Percentiles rank a stretch among this genome's conserved stretches.
Evolutionary conservation across 129 eudicot species (phyloP).

Genomic region (Flaveria trinervia): DNA sequence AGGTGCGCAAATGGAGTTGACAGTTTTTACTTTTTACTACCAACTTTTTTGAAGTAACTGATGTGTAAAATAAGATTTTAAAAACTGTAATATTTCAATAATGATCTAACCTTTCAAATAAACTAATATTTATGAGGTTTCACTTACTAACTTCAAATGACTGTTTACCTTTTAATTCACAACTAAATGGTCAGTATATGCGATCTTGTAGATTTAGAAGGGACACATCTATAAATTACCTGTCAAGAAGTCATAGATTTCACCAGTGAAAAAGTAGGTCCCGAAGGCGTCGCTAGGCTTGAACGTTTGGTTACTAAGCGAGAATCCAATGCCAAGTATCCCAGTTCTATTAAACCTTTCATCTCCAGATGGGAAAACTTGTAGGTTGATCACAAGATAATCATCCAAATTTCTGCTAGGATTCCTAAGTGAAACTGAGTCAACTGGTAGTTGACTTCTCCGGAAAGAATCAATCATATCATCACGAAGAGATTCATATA

Average conservation of each 20-base stretch:
- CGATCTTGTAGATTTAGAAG: neutral
- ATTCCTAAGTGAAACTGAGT: slow-evolving; percentile 52
- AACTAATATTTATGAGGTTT: neutral
- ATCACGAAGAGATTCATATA: slow-evolving; percentile 36
- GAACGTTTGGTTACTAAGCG: slow-evolving; percentile 68
- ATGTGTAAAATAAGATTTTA: neutral
- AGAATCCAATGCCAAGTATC: slow-evolving; percentile 46
- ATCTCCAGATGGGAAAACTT: slow-evolving; percentile 60
- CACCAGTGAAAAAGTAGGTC: slow-evolving; percentile 56
- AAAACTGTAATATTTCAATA: no score
- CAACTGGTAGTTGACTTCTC: slow-evolving; percentile 50
- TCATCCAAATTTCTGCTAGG: slow-evolving; percentile 42
- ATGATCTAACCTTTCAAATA: no score
- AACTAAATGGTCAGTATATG: neutral
- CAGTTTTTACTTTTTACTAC: no score
- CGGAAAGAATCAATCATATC: slow-evolving; percentile 34
- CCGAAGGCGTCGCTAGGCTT: slow-evolving; percentile 62
- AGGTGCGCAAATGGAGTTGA: neutral
- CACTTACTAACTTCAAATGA: neutral
- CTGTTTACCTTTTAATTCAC: neutral
- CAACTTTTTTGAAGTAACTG: neutral
- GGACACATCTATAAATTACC: slow-evolving; percentile 38
- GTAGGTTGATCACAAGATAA: slow-evolving; percentile 51
- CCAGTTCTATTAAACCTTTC: slow-evolving; percentile 60
- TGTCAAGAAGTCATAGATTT: slow-evolving; percentile 39